phyloP scores from a whole-genome alignment of 805 yeast genomes.

The Ascoidea rubescens region DNA sequence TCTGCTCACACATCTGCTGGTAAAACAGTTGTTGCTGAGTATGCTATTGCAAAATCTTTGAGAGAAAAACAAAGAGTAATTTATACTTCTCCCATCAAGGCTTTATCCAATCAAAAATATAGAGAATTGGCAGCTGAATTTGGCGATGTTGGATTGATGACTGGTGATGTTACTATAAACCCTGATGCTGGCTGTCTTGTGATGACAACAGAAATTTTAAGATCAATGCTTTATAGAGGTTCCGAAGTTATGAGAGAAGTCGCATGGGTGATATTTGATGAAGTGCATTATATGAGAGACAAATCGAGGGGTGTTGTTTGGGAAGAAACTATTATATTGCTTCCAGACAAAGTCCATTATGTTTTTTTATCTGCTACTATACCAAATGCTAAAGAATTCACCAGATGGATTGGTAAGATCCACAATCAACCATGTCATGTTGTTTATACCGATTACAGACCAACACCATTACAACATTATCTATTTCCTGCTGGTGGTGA shows the following conservation, averaged over 20 bases:
- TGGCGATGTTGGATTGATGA: slow-evolving; percentile 96
- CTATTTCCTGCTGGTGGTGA: slow-evolving; percentile 97
- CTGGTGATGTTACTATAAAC: slow-evolving; percentile 97
- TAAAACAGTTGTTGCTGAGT: slow-evolving; percentile 93
- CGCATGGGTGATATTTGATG: slow-evolving; percentile 97
- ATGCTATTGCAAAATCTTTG: slow-evolving; percentile 91
- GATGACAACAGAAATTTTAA: slow-evolving; percentile 96
- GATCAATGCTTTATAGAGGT: slow-evolving; percentile 95
- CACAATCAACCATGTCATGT: slow-evolving; percentile 97
- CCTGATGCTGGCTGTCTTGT: slow-evolving; percentile 98
- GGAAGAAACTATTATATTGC: slow-evolving; percentile 94
- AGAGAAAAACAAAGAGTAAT: slow-evolving; percentile 87
- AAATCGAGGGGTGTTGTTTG: slow-evolving; percentile 97
- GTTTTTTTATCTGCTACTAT: slow-evolving; percentile 92
- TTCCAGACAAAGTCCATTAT: slow-evolving; percentile 92
- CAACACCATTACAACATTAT: slow-evolving; percentile 96
- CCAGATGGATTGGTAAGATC: slow-evolving; percentile 94
- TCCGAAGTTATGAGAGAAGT: slow-evolving; percentile 98
- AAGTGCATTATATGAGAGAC: slow-evolving; percentile 97
- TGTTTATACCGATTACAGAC: slow-evolving; percentile 97
- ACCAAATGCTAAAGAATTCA: slow-evolving; percentile 96
- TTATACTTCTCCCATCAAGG: slow-evolving; percentile 91
- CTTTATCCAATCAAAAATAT: slow-evolving; percentile 86
- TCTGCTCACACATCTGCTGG: slow-evolving; percentile 98
- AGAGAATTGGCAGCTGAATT: slow-evolving; percentile 86